phyloP scores from a whole-genome alignment of 495 filamentous ascomycete genomes.

The Annulohypoxylon maeteangense region DNA sequence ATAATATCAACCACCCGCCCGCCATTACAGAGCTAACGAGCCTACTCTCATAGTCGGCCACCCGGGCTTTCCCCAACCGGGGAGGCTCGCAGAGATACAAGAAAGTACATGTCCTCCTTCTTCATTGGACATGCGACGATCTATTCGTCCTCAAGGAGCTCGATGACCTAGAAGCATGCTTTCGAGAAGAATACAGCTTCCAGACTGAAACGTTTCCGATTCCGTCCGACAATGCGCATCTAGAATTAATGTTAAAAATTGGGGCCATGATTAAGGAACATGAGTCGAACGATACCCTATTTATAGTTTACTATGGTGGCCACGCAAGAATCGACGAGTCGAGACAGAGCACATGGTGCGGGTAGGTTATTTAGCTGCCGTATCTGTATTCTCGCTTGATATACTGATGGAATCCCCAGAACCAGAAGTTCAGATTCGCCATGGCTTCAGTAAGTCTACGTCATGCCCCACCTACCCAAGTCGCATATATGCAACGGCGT shows the following conservation, averaged over 20 bases:
- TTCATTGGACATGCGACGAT: constrained; percentile 67
- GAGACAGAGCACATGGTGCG: constrained; percentile 65
- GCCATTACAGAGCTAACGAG: constrained; percentile 19
- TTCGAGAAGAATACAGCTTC: constrained; percentile 61
- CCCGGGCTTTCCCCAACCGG: constrained; percentile 60
- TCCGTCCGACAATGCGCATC: constrained; percentile 61
- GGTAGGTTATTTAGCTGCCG: constrained; percentile 46
- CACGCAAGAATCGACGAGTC: constrained; percentile 64
- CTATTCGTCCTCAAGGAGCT: constrained; percentile 63
- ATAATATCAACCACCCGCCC: background rate
- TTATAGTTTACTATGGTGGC: constrained; percentile 66
- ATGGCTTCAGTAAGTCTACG: constrained; percentile 53
- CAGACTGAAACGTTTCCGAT: constrained; percentile 61
- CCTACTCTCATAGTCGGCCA: constrained; percentile 54
- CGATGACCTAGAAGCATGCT: constrained; percentile 59
- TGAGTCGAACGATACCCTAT: constrained; percentile 59
- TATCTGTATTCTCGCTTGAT: constrained; percentile 1
- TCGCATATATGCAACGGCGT: constrained; percentile 11
- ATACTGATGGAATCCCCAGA: constrained; percentile 25
- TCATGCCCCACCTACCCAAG: background rate
- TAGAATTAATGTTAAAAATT: constrained; percentile 60
- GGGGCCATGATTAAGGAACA: constrained; percentile 62
- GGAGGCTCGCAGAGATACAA: constrained; percentile 59
- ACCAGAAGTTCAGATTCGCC: constrained; percentile 55
- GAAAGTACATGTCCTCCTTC: constrained; percentile 61